phyloP scores from a whole-genome alignment of 768 basidiomycete species.

The Harrya chromipes region DNA sequence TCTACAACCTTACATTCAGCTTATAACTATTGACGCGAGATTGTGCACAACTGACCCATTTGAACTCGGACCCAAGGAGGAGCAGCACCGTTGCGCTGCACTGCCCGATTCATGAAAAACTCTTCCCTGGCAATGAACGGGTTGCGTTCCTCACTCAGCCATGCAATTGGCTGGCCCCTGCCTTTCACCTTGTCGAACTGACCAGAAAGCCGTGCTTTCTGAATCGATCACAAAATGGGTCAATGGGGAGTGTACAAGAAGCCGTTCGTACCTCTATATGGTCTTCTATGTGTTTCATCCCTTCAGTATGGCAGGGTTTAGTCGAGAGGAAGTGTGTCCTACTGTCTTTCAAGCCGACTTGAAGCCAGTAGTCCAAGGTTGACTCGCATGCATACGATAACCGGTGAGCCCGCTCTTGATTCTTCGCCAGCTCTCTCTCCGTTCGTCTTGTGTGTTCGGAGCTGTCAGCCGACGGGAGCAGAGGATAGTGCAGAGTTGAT shows the following conservation, averaged over 20 bases:
- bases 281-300: slow-evolving; percentile 79
- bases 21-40: neutral
- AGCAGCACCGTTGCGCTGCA: slow-evolving; percentile 76
- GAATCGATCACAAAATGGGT: slow-evolving; percentile 2
- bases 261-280: slow-evolving; percentile 62
- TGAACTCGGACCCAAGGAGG: slow-evolving; percentile 89
- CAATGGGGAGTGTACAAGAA: neutral
- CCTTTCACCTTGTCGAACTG: slow-evolving; percentile 73
- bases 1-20: slow-evolving; percentile 39
- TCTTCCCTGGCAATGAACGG: slow-evolving; percentile 74
- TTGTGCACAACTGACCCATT: slow-evolving; percentile 44
- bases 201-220: slow-evolving; percentile 68
- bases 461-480: slow-evolving; percentile 17
- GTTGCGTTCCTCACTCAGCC: slow-evolving; percentile 47
- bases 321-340: slow-evolving; percentile 21
- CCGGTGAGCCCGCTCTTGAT: slow-evolving; percentile 50
- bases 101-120: slow-evolving; percentile 82
- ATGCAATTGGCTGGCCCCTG: slow-evolving; percentile 49
- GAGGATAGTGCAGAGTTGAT: slow-evolving; percentile 39
- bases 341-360: slow-evolving; percentile 21
- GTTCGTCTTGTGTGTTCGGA: slow-evolving; percentile 41
- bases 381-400: slow-evolving; percentile 65
- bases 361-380: slow-evolving; percentile 74
- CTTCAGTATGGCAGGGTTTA: slow-evolving; percentile 62
- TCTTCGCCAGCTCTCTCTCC: slow-evolving; percentile 50